A percentile compares a stretch with the other conserved stretches of the same genome.
These are phyloP conservation scores for Exophiala xenobiotica DNA, from an alignment of 2,329 filamentous ascomycete species.

Conservation along the genomic window DNA sequence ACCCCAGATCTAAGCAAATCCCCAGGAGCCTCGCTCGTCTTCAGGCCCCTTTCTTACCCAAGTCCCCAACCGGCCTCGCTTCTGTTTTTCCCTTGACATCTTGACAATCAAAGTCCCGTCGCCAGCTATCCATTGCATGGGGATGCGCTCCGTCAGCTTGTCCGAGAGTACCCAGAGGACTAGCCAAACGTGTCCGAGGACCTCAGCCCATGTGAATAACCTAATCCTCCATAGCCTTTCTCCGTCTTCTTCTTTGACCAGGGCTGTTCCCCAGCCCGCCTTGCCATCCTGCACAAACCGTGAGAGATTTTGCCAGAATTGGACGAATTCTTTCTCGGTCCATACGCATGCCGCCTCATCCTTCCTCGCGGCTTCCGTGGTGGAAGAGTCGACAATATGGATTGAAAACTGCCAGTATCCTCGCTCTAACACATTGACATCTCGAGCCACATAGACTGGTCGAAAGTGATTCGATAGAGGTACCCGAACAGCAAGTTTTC, in stretches of 20 bases:
- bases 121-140: constrained; percentile 24
- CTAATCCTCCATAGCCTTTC: constrained; percentile 46
- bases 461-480: constrained; percentile 55
- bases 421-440: constrained; percentile 62
- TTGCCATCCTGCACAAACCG: constrained; percentile 41
- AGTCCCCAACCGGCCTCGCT: background rate
- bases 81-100: constrained; percentile 20
- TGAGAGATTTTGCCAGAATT: constrained; percentile 44
- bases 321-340: constrained; percentile 37
- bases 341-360: constrained; percentile 21
- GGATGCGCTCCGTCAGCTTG: constrained; percentile 14
- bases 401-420: constrained; percentile 73
- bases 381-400: constrained; percentile 46
- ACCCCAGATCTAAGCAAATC: too few relatives aligned
- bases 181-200: constrained; percentile 71
- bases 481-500: constrained; percentile 54
- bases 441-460: constrained; percentile 51
- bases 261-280: constrained; percentile 49
- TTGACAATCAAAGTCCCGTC: constrained; percentile 19
- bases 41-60: constrained; percentile 15
- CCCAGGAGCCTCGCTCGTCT: constrained; percentile 16
- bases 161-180: constrained; percentile 53
- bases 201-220: constrained; percentile 75
- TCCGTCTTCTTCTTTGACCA: constrained; percentile 34
- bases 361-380: background rate